Conservation (phyloP, 768 basidiomycete species). For the Heimioporus sp. region DNA sequence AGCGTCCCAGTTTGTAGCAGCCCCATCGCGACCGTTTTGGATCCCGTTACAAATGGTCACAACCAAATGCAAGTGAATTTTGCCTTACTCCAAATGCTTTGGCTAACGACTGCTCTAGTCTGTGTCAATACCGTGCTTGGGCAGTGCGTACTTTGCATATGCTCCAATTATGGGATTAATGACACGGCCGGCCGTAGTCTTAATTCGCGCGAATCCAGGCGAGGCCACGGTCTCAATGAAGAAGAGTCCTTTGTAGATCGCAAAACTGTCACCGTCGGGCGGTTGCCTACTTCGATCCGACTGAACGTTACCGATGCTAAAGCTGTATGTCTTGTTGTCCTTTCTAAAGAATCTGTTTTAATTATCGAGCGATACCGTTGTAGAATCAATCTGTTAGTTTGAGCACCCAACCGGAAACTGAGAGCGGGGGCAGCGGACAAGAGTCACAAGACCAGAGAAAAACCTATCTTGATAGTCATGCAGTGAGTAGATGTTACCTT, state of each 20-base stretch:
- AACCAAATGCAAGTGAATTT: conserved; percentile 19
- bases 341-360: too few species aligned
- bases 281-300: conserved; percentile 7
- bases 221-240: conserved; percentile 24
- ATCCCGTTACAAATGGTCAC: conserved; percentile 27
- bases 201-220: conserved; percentile 18
- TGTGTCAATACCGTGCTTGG: conserved; percentile 27
- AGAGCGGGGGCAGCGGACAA: not conserved
- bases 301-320: conserved; percentile 14
- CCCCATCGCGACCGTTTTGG: conserved; percentile 24
- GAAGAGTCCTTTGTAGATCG: conserved; percentile 17
- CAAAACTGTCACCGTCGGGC: not conserved
- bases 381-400: conserved; percentile 21
- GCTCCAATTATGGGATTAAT: not conserved
- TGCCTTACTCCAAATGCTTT: not conserved
- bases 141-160: conserved; percentile 13
- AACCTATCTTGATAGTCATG: too few species aligned
- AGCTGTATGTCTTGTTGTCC: conserved; percentile 7
- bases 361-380: too few species aligned
- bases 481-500: too few species aligned
- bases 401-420: not conserved
- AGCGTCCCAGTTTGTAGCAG: conserved; percentile 21
- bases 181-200: conserved; percentile 18
- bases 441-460: too few species aligned
- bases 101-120: conserved; percentile 15